phyloP scores from a whole-genome alignment of 2,329 filamentous ascomycete species.

The Myriosclerotinia scirpicola region DNA sequence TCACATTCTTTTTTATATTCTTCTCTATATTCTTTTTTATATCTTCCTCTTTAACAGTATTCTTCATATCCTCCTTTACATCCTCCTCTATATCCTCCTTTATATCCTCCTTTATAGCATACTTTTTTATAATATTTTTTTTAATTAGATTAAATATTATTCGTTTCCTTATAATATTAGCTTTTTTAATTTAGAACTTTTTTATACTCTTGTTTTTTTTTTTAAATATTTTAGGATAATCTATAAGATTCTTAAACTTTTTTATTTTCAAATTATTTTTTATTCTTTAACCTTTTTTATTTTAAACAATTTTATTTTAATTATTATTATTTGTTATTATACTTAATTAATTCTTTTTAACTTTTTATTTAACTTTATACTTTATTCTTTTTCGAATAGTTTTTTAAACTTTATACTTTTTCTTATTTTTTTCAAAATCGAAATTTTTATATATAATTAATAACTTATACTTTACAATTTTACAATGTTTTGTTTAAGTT shows the following conservation, averaged over 20 bases:
- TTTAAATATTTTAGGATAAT: too few species aligned
- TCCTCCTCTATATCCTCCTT: neutral
- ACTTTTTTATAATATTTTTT: neutral
- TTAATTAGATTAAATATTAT: neutral
- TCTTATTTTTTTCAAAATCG: neutral
- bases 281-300: neutral
- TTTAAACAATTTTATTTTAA: neutral
- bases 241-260: too few species aligned
- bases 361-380: neutral
- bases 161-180: too few species aligned
- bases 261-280: neutral
- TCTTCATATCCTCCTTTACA: too few species aligned
- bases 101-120: neutral
- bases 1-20: neutral
- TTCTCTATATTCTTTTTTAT: neutral
- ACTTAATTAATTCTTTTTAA: neutral
- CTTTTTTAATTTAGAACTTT: too few species aligned
- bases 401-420: neutral
- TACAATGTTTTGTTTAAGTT: neutral
- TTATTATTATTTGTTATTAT: neutral
- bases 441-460: neutral
- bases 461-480: neutral
- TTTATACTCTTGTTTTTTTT: too few species aligned
- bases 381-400: neutral
- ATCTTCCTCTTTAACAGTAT: too few species aligned